phyloP scores from a whole-genome alignment of 305 asterid species.

The Solanum hybrid region DNA sequence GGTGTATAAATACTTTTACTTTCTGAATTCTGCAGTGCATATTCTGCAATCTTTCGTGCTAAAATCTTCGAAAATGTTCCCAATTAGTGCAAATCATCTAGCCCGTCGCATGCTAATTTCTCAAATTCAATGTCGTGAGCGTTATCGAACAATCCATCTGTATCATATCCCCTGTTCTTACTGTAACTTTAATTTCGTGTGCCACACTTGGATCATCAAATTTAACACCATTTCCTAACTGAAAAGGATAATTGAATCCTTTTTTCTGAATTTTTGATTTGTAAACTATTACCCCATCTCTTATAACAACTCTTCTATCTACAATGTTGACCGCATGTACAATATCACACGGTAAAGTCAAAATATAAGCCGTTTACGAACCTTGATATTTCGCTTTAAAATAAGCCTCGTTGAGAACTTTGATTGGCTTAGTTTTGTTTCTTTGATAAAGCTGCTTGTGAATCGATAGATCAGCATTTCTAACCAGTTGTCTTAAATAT shows the following conservation, averaged over 20 bases:
- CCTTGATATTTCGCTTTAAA: not conserved
- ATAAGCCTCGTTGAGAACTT: not conserved
- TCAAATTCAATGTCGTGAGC: too few relatives aligned
- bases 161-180: too few relatives aligned
- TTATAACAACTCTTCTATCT: not conserved
- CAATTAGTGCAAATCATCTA: not conserved
- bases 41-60: not conserved
- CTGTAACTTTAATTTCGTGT: too few relatives aligned
- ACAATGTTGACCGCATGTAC: not conserved
- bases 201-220: too few relatives aligned
- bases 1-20: not conserved
- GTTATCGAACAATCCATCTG: too few relatives aligned
- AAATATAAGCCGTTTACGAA: not conserved
- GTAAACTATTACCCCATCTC: not conserved
- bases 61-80: not conserved
- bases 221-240: not conserved
- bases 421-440: not conserved
- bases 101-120: not conserved
- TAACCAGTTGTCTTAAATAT: not conserved
- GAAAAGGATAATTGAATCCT: conserved; percentile 13
- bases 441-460: not conserved
- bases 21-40: not conserved
- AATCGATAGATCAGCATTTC: not conserved
- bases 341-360: not conserved
- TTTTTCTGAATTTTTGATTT: not conserved